Evolutionary conservation across 192 early-diverging fungal species (phyloP).

Genomic region (Phlyctochytrium arcticum): DNA sequence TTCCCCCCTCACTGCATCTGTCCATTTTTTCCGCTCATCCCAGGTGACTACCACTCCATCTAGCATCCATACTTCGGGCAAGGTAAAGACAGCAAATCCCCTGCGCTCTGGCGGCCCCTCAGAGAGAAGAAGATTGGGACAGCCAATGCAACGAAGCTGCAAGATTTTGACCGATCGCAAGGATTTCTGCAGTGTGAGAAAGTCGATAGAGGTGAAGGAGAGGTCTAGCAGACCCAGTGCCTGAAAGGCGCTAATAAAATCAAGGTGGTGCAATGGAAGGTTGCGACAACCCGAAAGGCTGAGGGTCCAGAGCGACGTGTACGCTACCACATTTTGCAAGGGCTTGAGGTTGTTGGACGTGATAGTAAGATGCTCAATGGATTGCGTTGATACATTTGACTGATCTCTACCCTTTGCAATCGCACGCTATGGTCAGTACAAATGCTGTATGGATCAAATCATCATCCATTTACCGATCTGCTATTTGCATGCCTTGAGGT

Average conservation of each 20-base stretch:
- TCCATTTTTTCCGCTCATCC: constrained; percentile 34
- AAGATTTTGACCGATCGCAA: constrained; percentile 28
- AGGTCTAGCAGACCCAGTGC: constrained; percentile 42
- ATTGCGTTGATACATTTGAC: too few relatives aligned
- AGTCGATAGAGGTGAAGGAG: constrained; percentile 28
- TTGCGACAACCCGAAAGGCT: constrained; percentile 5
- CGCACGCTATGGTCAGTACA: too few relatives aligned
- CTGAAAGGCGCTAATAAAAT: constrained; percentile 15
- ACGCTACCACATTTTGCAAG: background rate
- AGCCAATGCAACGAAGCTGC: constrained; percentile 24
- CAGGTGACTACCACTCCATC: constrained; percentile 32
- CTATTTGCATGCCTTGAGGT: too few relatives aligned
- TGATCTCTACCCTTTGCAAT: too few relatives aligned
- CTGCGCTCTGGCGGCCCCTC: constrained; percentile 16
- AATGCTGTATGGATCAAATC: too few relatives aligned
- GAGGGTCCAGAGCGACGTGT: constrained; percentile 22
- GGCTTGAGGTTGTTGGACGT: background rate
- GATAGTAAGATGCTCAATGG: background rate
- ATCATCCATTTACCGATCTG: too few relatives aligned
- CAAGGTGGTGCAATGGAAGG: constrained; percentile 1
- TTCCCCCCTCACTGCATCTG: constrained; percentile 10
- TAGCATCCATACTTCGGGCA: constrained; percentile 41
- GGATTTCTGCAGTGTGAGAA: constrained; percentile 23
- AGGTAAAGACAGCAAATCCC: constrained; percentile 30
- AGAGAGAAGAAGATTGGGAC: constrained; percentile 7